These are phyloP conservation scores for Datura wrightii DNA, from an alignment of 257 asterid species.

Conservation along the genomic window DNA sequence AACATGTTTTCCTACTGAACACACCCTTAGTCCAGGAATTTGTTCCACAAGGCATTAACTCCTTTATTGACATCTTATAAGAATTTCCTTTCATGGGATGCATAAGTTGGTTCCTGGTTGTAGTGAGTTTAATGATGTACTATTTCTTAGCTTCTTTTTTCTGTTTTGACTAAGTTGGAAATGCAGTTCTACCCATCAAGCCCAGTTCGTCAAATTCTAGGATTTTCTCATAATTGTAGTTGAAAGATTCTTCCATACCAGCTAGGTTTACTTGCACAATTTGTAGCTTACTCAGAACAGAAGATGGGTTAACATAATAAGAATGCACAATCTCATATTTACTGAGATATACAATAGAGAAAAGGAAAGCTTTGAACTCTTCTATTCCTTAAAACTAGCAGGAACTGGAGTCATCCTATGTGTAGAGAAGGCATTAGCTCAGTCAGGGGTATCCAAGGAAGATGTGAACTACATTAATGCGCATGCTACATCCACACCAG, in stretches of 20 bases:
- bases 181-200: neutral
- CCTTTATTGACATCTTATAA: neutral
- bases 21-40: neutral
- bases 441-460: conserved; percentile 84
- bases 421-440: conserved; percentile 94
- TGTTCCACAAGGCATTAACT: conserved; percentile 16
- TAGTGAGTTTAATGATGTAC: neutral
- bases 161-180: conserved; percentile 8
- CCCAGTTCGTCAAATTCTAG: neutral
- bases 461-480: conserved; percentile 96
- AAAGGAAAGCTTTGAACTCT: conserved; percentile 33
- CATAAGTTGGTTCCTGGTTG: conserved; percentile 6
- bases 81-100: conserved; percentile 25
- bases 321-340: conserved; percentile 5
- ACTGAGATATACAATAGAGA: conserved; percentile 19
- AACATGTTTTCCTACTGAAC: no score
- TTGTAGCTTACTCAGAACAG: neutral
- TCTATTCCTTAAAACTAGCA: conserved; percentile 43
- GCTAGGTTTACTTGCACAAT: conserved; percentile 11
- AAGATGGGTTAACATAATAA: neutral
- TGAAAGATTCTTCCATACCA: conserved; percentile 2
- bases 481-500: conserved; percentile 97
- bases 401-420: conserved; percentile 92
- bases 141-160: neutral
- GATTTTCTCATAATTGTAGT: neutral